Evolutionary conservation across 2,329 filamentous ascomycete species (phyloP), one percentile per base, ranked within the genome.

Genomic region (Graphilbum sp.): DNA sequence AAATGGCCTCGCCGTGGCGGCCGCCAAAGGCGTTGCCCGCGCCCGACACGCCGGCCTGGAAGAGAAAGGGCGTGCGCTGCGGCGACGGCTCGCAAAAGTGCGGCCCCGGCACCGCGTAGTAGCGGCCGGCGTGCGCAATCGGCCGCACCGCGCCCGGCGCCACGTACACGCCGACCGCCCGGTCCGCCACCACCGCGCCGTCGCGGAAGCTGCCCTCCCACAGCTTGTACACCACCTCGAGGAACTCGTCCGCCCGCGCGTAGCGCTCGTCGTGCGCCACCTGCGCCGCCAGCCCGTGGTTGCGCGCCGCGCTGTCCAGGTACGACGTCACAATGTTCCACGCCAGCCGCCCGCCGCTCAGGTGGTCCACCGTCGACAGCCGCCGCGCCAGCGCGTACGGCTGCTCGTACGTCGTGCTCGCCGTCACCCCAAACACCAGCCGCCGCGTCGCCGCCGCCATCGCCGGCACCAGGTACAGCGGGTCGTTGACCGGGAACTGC

Each of bases 271-370:
- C 46, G 35, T 49, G 46, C 12, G 42, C 42, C 12, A 45, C 36
- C 20, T 44, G 41, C 30, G 42, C 34, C 1, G 33, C 17, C 7
- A 41, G 39, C 20, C 46, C 46, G 16, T 44, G 38, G 17, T 42
- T 42, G n/a, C 33, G 32, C 3, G 45, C 45, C 2, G 43, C 43
- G 24, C 36, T 39, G 32, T 46, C 39, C 5, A 40, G 41, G 36
- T 42, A 46, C 15, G 37, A 38, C 9, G 46, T 49, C 13, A 49
- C 46, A 24, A 47, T 41, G 35, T 49, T 49, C 45, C 46, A 48
- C 5, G 37, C 40, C 23, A 45, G 13, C 2, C 41, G 39, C 12
- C 41, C 43, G 12, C 33, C 20, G 17, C 34, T 43, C 10, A 37
- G 17, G 25, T 45, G 43, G 38, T 45, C 43, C 3, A 43, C 29